These are phyloP conservation scores for Aphanocladium album DNA, from an alignment of 2,329 filamentous ascomycete genomes.

Conservation along the genomic window DNA sequence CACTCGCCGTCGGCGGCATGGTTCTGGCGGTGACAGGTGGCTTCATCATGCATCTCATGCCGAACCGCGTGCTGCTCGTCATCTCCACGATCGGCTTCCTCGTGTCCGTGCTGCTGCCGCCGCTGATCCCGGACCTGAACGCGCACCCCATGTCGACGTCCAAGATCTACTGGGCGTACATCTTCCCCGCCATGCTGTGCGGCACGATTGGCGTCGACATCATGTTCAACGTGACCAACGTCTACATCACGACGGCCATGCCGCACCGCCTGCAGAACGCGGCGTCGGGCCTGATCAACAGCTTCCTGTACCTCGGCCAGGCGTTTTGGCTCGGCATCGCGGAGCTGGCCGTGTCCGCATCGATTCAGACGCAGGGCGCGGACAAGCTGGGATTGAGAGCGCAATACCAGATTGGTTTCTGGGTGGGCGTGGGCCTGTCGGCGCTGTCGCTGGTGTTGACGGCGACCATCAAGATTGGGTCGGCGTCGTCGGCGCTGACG, in stretches of 20 bases:
- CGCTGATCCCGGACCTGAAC: constrained; percentile 52
- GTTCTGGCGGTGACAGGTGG: constrained; percentile 59
- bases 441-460: constrained; percentile 47
- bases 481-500: constrained; percentile 52
- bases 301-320: constrained; percentile 65
- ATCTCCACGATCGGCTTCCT: constrained; percentile 58
- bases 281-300: constrained; percentile 67
- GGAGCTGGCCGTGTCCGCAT: constrained; percentile 56
- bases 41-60: constrained; percentile 60
- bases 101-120: constrained; percentile 56
- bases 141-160: constrained; percentile 18
- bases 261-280: constrained; percentile 63
- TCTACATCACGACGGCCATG: constrained; percentile 71
- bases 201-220: constrained; percentile 71
- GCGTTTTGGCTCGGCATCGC: constrained; percentile 66
- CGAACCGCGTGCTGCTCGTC: constrained; percentile 57
- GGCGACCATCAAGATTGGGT: constrained; percentile 50
- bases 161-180: constrained; percentile 62
- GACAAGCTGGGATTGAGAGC: constrained; percentile 34
- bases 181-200: constrained; percentile 66
- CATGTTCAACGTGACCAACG: constrained; percentile 67
- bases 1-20: constrained; percentile 63
- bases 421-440: constrained; percentile 57
- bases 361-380: constrained; percentile 24
- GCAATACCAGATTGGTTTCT: constrained; percentile 63